These are phyloP conservation scores for Stropharia rugosoannulata DNA, from an alignment of 768 basidiomycete species.

Conservation along the genomic window DNA sequence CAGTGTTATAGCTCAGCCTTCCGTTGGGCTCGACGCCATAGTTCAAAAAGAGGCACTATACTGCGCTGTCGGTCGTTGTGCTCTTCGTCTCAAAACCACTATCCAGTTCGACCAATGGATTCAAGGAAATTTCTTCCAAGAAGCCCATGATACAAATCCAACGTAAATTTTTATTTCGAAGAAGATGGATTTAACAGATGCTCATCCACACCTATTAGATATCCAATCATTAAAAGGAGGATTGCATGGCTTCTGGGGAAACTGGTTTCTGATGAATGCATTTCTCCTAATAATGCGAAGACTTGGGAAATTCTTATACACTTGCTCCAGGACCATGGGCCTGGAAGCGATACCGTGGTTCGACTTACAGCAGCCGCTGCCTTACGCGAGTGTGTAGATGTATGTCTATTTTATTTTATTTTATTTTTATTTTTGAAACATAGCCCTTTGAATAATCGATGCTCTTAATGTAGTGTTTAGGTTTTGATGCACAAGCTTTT, in stretches of 20 bases:
- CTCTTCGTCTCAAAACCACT: conserved; percentile 53
- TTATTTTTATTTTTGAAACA: neutral
- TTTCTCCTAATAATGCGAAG: conserved; percentile 54
- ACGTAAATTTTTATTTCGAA: conserved; percentile 38
- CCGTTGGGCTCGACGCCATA: conserved; percentile 54
- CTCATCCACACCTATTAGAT: conserved; percentile 42
- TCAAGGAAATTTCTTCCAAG: conserved; percentile 51
- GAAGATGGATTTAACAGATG: conserved; percentile 3
- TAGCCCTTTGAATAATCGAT: conserved; percentile 5
- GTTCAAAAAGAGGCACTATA: conserved; percentile 86
- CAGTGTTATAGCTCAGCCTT: conserved; percentile 38
- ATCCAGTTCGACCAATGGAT: conserved; percentile 78
- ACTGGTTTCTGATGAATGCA: conserved; percentile 75
- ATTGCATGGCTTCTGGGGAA: conserved; percentile 94
- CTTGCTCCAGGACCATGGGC: conserved; percentile 66
- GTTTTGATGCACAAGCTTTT: conserved; percentile 64
- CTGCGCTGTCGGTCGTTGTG: conserved; percentile 86
- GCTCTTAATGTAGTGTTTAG: conserved; percentile 46
- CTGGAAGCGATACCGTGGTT: conserved; percentile 81
- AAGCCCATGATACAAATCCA: conserved; percentile 59
- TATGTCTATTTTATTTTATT: conserved; percentile 36
- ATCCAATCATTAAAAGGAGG: conserved; percentile 90
- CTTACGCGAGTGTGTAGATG: conserved; percentile 81
- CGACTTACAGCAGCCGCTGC: conserved; percentile 82
- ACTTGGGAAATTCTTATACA: conserved; percentile 84